phyloP scores from a whole-genome alignment of 495 filamentous ascomycete species.

The Lophiostoma macrostomum region DNA sequence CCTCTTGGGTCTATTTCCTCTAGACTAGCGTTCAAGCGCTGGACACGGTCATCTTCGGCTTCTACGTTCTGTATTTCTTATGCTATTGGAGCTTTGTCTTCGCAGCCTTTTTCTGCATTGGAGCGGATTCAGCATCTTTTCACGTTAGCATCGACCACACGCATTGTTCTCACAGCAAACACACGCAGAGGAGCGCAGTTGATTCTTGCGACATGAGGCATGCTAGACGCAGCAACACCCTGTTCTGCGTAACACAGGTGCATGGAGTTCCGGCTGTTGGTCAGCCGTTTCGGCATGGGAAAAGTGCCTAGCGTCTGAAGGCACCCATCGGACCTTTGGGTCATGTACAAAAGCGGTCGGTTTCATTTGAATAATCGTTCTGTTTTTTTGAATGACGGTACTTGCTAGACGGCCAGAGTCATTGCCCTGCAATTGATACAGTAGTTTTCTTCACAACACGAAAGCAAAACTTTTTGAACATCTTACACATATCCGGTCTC shows the following conservation, averaged over 20 bases:
- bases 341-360: slow-evolving; percentile 27
- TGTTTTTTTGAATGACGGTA: slow-evolving; percentile 10
- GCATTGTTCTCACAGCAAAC: neutral
- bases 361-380: slow-evolving; percentile 13
- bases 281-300: neutral
- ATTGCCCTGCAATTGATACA: neutral
- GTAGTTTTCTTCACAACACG: neutral
- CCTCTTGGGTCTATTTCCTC: slow-evolving; percentile 13
- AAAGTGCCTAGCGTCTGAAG: neutral
- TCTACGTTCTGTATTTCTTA: slow-evolving; percentile 28
- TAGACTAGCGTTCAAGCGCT: slow-evolving; percentile 24
- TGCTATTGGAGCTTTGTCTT: slow-evolving; percentile 7
- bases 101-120: slow-evolving; percentile 24
- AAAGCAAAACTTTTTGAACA: slow-evolving; percentile 9
- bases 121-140: slow-evolving; percentile 25
- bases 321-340: neutral
- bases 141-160: slow-evolving; percentile 17
- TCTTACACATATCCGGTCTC: neutral
- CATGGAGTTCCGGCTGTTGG: slow-evolving; percentile 14
- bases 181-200: neutral
- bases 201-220: neutral
- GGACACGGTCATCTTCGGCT: slow-evolving; percentile 7
- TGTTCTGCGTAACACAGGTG: slow-evolving; percentile 15
- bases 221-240: slow-evolving; percentile 17
- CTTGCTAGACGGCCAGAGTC: slow-evolving; percentile 9